phyloP scores from a whole-genome alignment of 2,329 filamentous ascomycete species.

The Colletotrichum siamense region DNA sequence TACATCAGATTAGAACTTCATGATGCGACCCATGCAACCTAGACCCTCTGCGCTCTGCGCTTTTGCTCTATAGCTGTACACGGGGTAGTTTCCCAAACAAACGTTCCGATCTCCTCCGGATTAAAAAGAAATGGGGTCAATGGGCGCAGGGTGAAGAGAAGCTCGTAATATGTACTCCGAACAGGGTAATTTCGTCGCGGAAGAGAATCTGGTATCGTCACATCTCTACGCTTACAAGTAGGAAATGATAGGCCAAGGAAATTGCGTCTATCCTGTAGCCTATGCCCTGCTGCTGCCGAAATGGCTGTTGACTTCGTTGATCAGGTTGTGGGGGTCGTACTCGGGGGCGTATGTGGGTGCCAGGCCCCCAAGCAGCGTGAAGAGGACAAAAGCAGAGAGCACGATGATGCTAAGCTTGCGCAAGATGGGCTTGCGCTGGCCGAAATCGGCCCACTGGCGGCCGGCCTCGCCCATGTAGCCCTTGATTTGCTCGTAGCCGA shows the following conservation, averaged over 20 bases:
- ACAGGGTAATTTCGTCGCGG: slow-evolving; percentile 11
- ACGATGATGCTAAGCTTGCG: slow-evolving; percentile 79
- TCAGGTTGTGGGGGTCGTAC: slow-evolving; percentile 57
- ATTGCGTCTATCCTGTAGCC: not conserved
- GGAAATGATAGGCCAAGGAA: not conserved
- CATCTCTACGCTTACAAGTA: slow-evolving; percentile 11
- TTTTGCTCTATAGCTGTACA: slow-evolving; percentile 42
- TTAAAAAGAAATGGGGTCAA: not conserved
- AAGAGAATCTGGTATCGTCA: slow-evolving; percentile 13
- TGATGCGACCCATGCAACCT: slow-evolving; percentile 39
- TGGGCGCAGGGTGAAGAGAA: slow-evolving; percentile 1
- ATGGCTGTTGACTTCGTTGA: slow-evolving; percentile 54
- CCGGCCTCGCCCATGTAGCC: slow-evolving; percentile 75
- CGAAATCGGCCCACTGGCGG: slow-evolving; percentile 87
- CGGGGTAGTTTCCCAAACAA: slow-evolving; percentile 1
- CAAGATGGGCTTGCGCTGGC: slow-evolving; percentile 74
- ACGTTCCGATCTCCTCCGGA: not conserved
- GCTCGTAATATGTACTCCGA: slow-evolving; percentile 21
- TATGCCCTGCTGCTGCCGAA: slow-evolving; percentile 43
- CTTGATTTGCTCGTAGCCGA: slow-evolving; percentile 82
- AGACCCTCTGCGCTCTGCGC: slow-evolving; percentile 39
- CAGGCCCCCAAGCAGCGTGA: slow-evolving; percentile 73
- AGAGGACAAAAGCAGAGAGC: slow-evolving; percentile 65
- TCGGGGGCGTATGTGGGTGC: slow-evolving; percentile 65
- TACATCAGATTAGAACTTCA: slow-evolving; percentile 45